Conservation (phyloP, 768 basidiomycete genomes). For the Rhizopogon vesiculosus region DNA sequence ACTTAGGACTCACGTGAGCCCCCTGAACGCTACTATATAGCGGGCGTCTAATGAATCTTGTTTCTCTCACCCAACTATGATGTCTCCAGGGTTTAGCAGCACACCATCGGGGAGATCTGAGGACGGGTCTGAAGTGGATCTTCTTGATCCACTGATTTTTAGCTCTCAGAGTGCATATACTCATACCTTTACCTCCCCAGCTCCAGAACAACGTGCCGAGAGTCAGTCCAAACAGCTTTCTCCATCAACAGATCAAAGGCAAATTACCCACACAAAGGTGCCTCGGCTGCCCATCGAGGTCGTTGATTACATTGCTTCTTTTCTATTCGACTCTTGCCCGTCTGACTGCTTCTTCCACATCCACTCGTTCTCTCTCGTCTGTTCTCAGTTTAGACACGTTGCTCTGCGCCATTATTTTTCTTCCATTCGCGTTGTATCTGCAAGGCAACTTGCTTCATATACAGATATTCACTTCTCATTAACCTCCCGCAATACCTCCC, state of each 20-base stretch:
- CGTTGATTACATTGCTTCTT: slow-evolving; percentile 19
- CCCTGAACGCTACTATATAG: neutral
- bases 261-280: neutral
- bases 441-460: slow-evolving; percentile 22
- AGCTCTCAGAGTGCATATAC: slow-evolving; percentile 7
- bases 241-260: neutral
- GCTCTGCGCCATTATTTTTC: slow-evolving; percentile 33
- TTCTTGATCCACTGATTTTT: slow-evolving; percentile 10
- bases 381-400: slow-evolving; percentile 36
- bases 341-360: slow-evolving; percentile 30
- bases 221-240: neutral
- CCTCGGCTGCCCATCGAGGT: slow-evolving; percentile 26
- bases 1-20: neutral
- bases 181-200: slow-evolving; percentile 20
- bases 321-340: slow-evolving; percentile 13
- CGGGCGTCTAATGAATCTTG: no score
- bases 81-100: slow-evolving; percentile 7
- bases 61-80: slow-evolving; percentile 4
- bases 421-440: slow-evolving; percentile 14
- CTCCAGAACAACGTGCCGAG: slow-evolving; percentile 6
- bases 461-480: slow-evolving; percentile 27
- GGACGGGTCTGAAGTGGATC: slow-evolving; percentile 4
- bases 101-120: slow-evolving; percentile 5
- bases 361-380: slow-evolving; percentile 36
- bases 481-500: slow-evolving; percentile 15